Conservation (phyloP, 306 rosid species). For the Dalbergia cochinchinensis region DNA sequence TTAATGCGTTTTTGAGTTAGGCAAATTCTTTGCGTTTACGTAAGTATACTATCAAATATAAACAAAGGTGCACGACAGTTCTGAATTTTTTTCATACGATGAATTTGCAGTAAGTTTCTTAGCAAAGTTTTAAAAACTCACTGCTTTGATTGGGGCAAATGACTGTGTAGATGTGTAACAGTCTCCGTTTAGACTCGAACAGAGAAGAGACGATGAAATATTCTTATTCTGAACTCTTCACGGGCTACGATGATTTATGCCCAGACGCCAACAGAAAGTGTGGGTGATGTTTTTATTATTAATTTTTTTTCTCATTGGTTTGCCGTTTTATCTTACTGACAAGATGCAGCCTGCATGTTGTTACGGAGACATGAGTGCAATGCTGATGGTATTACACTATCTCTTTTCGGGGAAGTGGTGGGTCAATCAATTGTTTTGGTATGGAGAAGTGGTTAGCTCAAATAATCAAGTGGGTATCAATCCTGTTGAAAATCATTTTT, state of each 20-base stretch:
- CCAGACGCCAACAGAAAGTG: background rate
- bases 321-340: background rate
- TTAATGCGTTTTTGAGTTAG: background rate
- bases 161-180: background rate
- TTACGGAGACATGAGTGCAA: too few relatives aligned
- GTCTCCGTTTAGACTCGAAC: background rate
- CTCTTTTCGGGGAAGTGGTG: too few relatives aligned
- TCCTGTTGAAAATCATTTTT: too few relatives aligned
- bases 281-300: background rate
- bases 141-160: background rate
- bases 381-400: too few relatives aligned
- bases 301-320: background rate
- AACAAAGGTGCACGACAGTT: background rate
- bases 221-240: background rate
- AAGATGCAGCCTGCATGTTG: too few relatives aligned
- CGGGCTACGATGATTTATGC: background rate
- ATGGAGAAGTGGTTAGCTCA: too few relatives aligned
- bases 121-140: background rate
- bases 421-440: too few relatives aligned
- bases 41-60: background rate
- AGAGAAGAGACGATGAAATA: too few relatives aligned
- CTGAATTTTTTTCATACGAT: too few relatives aligned
- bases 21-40: conserved; percentile 27
- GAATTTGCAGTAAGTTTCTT: background rate
- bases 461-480: too few relatives aligned